Evolutionary conservation across 257 asterid genomes (phyloP).

Genomic region (Salvia splendens): DNA sequence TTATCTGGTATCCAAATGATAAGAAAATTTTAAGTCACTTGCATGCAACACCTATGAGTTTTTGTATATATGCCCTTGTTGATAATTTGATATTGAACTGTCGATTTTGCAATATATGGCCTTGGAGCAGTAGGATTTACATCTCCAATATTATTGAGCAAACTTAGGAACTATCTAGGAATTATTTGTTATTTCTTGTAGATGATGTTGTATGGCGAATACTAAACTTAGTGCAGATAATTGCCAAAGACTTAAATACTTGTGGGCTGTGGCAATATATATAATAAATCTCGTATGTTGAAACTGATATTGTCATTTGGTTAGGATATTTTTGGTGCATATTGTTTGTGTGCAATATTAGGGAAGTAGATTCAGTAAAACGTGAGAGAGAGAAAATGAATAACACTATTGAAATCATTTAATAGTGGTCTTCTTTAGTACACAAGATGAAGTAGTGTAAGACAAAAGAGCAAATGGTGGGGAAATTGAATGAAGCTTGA

Average conservation of each 20-base stretch:
- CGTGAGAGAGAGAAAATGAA: background rate
- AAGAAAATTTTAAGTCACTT: slow-evolving; percentile 14
- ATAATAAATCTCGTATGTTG: slow-evolving; percentile 1
- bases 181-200: background rate
- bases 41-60: background rate
- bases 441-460: no score
- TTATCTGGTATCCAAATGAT: slow-evolving; percentile 6
- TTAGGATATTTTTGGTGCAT: background rate
- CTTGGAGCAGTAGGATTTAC: background rate
- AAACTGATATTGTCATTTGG: background rate
- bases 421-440: background rate
- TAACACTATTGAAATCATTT: background rate
- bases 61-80: background rate
- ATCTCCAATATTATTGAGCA: background rate
- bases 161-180: background rate
- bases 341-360: background rate
- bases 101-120: slow-evolving; percentile 5
- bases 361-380: background rate
- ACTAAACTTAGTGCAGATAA: slow-evolving; percentile 4
- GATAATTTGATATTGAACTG: background rate
- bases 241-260: background rate
- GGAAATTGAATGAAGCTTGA: background rate
- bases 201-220: background rate
- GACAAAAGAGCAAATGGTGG: no score
- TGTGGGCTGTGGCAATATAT: background rate